Evolutionary conservation across 164 flowering plant genomes (phyloP), one percentile per base, ranked within the genome.

Genomic region (Vitis amurensis): DNA sequence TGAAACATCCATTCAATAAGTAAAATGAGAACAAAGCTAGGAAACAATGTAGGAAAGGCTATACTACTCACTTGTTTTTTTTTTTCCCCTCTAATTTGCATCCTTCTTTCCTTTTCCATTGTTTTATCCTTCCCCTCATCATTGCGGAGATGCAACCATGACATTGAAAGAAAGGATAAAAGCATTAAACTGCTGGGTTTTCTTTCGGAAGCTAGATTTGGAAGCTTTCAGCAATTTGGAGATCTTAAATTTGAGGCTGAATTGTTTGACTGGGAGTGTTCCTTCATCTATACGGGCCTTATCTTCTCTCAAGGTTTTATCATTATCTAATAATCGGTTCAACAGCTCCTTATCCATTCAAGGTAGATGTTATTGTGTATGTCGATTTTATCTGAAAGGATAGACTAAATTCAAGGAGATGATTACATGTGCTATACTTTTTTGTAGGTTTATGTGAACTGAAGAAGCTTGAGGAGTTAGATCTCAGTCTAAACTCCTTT

Each of bases 211-310:
- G 11, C n/a, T 14, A 64, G 74, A 58, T 29, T 12, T 64, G 49
- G 23, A 13, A 3, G 15, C 50, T 48, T 16, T 64, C 48, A 64
- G 47, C 9, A 71, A 64, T 3, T 49, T 64, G 58, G 64, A 63
- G 63, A 30, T 64, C 16, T n/a, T 71, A 49, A 57, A 71, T 63
- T 37, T 71, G 48, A 48, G 68, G 59, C 16, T 44, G 11, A 70
- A 70, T 44, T 5, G 7, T 11, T 27, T 70, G 2, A 48, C 5
- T 47, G 48, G 68, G 11, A 57, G 55, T 48, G 56, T 71, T 48
- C 63, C 63, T 48, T 13, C 56, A n/a, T 48, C 16, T 6, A 47
- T 71, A 11, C 57, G 56, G 23, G 27, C 13, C 4, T 23, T 71
- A 15, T n/a, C 62, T 23, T 55, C 50, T 49, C 68, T 64, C 17